These are phyloP conservation scores for Hortiboletus flavorubellus DNA, from an alignment of 768 basidiomycete species.

Conservation along the genomic window DNA sequence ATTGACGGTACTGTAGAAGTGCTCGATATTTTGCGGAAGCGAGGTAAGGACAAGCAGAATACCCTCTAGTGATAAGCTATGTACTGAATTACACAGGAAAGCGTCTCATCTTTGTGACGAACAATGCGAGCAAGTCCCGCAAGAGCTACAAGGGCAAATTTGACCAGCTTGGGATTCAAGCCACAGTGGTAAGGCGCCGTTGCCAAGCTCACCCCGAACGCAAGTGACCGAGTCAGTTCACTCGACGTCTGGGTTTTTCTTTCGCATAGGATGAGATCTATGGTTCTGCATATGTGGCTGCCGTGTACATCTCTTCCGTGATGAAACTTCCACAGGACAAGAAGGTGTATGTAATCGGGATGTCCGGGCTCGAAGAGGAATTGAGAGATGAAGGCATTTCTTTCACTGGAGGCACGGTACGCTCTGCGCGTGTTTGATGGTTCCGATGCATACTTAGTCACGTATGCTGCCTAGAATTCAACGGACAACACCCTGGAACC, in stretches of 20 bases:
- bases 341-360: slow-evolving; percentile 94
- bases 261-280: slow-evolving; percentile 87
- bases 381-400: slow-evolving; percentile 81
- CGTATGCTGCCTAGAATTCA: slow-evolving; percentile 59
- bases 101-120: slow-evolving; percentile 90
- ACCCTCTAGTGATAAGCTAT: slow-evolving; percentile 1
- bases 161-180: slow-evolving; percentile 83
- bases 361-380: slow-evolving; percentile 90
- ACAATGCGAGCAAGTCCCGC: slow-evolving; percentile 94
- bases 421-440: slow-evolving; percentile 21
- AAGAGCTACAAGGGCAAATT: slow-evolving; percentile 87
- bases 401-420: slow-evolving; percentile 81
- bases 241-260: background rate
- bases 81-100: slow-evolving; percentile 46
- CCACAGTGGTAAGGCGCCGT: slow-evolving; percentile 63
- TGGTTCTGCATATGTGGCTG: slow-evolving; percentile 87
- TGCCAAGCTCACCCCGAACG: background rate
- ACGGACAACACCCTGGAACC: slow-evolving; percentile 72
- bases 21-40: slow-evolving; percentile 63
- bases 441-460: background rate
- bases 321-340: slow-evolving; percentile 87
- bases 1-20: slow-evolving; percentile 80
- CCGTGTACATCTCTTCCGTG: slow-evolving; percentile 84
- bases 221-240: background rate
- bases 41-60: slow-evolving; percentile 49